Conservation (phyloP, 805 yeast genomes). For the Dipodascopsis tothii region DNA sequence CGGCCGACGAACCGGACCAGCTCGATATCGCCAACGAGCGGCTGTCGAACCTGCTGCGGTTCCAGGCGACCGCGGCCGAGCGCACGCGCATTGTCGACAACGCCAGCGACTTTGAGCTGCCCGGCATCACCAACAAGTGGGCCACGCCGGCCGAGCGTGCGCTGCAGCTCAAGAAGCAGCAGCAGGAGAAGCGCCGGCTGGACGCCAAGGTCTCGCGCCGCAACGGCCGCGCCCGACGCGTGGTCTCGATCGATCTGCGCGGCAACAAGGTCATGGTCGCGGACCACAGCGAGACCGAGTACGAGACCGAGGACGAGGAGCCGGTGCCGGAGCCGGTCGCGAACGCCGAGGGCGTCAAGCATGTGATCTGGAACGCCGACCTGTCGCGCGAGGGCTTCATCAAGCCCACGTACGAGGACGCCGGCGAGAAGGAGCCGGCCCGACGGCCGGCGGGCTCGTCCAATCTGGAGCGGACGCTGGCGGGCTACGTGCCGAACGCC, state of each 20-base stretch:
- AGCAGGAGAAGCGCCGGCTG: constrained; percentile 57
- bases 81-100: constrained; percentile 88
- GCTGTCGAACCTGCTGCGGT: constrained; percentile 63
- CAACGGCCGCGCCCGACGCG: constrained; percentile 65
- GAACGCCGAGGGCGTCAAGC: constrained; percentile 2
- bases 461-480: no score
- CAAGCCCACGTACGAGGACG: not conserved
- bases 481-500: not conserved
- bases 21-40: constrained; percentile 63
- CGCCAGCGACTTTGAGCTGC: constrained; percentile 77
- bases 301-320: constrained; percentile 29
- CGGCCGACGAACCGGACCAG: constrained; percentile 24
- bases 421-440: not conserved
- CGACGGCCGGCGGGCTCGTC: no score
- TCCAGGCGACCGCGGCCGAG: constrained; percentile 80
- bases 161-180: constrained; percentile 76
- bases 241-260: constrained; percentile 67
- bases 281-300: constrained; percentile 33
- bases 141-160: constrained; percentile 79
- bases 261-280: constrained; percentile 72
- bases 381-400: not conserved
- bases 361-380: not conserved
- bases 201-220: constrained; percentile 53
- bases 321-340: not conserved
- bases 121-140: constrained; percentile 62